phyloP scores from a whole-genome alignment of 1,284 basidiomycete species.

The Puccinia horiana region DNA sequence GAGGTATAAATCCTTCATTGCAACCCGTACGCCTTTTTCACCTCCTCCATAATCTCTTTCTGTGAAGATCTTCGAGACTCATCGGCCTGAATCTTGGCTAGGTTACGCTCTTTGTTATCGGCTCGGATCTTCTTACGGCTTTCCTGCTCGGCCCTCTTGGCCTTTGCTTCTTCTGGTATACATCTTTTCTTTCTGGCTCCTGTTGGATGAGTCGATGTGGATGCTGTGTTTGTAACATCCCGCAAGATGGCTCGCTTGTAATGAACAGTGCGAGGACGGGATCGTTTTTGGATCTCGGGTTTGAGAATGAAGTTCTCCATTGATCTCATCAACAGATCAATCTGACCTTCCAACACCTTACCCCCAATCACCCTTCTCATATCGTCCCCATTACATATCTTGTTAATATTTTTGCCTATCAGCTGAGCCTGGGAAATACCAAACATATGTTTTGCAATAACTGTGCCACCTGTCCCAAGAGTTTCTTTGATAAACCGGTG shows the following conservation, averaged over 20 bases:
- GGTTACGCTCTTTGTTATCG: not conserved
- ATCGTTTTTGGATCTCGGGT: not conserved
- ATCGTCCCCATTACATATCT: not conserved
- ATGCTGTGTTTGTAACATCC: not conserved
- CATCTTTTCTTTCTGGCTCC: not conserved
- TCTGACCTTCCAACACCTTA: not conserved
- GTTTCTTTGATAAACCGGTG: not conserved
- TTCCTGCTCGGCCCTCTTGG: not conserved
- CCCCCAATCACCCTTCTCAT: not conserved
- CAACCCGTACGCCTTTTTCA: not conserved
- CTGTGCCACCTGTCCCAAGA: not conserved
- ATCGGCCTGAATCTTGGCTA: not conserved
- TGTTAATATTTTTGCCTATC: not conserved
- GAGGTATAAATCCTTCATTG: not conserved
- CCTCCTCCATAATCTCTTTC: not conserved
- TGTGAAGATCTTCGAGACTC: not conserved
- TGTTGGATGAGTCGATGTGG: not conserved
- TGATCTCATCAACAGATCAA: not conserved
- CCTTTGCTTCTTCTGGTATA: not conserved
- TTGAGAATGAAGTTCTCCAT: not conserved
- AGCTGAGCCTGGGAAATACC: not conserved
- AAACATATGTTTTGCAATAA: not conserved
- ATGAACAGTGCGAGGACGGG: not conserved
- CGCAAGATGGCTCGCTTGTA: not conserved
- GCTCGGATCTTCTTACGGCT: not conserved